Percentiles rank a stretch among this genome's conserved stretches.
These are phyloP conservation scores for Boletus subparvulus DNA, from an alignment of 768 basidiomycete genomes.

Conservation along the genomic window DNA sequence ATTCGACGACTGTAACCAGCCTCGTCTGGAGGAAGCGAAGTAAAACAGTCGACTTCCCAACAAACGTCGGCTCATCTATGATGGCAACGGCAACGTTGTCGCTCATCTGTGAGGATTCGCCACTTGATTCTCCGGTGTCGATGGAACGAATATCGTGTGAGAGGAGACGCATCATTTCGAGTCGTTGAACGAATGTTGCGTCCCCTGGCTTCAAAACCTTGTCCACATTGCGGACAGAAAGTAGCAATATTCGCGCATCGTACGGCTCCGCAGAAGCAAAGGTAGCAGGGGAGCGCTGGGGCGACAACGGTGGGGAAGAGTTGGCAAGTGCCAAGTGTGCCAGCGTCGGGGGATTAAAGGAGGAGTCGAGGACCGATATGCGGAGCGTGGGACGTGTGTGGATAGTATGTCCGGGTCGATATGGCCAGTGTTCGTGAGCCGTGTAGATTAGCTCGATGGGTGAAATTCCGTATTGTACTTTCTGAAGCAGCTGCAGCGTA, in stretches of 20 bases:
- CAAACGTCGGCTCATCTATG: slow-evolving; percentile 86
- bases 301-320: slow-evolving; percentile 29
- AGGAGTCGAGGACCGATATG: slow-evolving; percentile 83
- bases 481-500: slow-evolving; percentile 22
- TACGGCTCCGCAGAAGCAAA: slow-evolving; percentile 35
- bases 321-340: slow-evolving; percentile 81
- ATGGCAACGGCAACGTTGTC: slow-evolving; percentile 73
- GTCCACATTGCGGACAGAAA: slow-evolving; percentile 87
- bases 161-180: slow-evolving; percentile 85
- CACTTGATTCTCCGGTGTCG: not conserved
- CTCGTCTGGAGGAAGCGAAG: slow-evolving; percentile 46
- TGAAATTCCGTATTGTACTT: slow-evolving; percentile 45
- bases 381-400: slow-evolving; percentile 34
- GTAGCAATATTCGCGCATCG: slow-evolving; percentile 73
- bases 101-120: slow-evolving; percentile 2
- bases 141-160: slow-evolving; percentile 42
- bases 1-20: slow-evolving; percentile 9
- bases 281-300: not conserved
- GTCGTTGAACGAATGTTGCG: slow-evolving; percentile 71
- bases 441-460: slow-evolving; percentile 60
- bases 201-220: slow-evolving; percentile 71
- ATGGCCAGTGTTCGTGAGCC: slow-evolving; percentile 66
- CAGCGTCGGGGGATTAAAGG: slow-evolving; percentile 88
- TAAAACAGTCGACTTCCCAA: slow-evolving; percentile 69
- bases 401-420: slow-evolving; percentile 31